Evolutionary conservation across 2,329 filamentous ascomycete genomes (phyloP), one percentile per base, ranked within the genome.

Genomic region (Fusarium decemcellulare): DNA sequence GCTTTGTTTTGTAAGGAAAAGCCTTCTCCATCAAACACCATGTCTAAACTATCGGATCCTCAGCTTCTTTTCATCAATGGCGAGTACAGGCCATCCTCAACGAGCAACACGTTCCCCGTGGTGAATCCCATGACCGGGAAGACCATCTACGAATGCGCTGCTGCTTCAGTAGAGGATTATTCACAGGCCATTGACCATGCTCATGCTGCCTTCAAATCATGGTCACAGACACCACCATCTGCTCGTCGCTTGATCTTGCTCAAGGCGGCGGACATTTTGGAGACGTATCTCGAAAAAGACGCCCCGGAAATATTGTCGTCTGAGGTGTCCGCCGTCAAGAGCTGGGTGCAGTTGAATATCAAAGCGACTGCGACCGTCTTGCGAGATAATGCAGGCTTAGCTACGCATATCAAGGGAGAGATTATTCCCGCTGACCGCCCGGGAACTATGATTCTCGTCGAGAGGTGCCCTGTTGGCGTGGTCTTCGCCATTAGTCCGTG

Each of bases 401-500:
- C 81, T 2, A 78, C 76, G 15, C 75, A 74, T 16, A 79, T 81
- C 60, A 69, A 76, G 58, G 81, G 76, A 8, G 79, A 77, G 61
- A 78, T 81, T 12, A 57, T 77, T 3, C 80, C 81, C 3, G 75
- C 48, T 15, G 76, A 79, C 9, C 67, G 74, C 1, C 84, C 88
- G 34, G 88, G 85, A 0, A 85, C 85, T 23, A 84, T 80, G 10
- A 90, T 89, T 0, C 80, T 93, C 64, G 80, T 93, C 2, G 84
- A 87, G 71, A 90, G 90, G 74, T 89, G 92, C 76, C 90, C 91
- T 0, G 91, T 88, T 12, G 92, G 92, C 2, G 91, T 93, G 5
- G 84, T 92, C 16, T 80, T 93, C 43, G 89, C 86, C 5, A 92
- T 93, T 74, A 90, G 88, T 11, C 91, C 91, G 2, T 93, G 91